These are phyloP conservation scores for Aspergillus awamori DNA, from an alignment of 2,329 filamentous ascomycete species.

Conservation along the genomic window DNA sequence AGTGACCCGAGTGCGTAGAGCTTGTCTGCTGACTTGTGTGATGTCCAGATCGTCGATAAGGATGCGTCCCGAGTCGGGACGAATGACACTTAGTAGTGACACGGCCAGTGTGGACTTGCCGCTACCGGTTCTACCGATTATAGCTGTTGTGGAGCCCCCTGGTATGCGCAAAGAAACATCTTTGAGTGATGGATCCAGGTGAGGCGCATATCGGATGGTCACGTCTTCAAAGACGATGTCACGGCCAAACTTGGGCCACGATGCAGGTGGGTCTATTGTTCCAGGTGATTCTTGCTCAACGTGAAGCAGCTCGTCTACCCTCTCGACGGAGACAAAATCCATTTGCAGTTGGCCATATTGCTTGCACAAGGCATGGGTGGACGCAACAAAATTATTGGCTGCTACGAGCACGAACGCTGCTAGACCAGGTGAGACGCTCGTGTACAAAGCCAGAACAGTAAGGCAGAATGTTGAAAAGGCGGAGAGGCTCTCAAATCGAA, in stretches of 20 bases:
- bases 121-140: constrained; percentile 77
- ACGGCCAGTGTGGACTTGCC: constrained; percentile 79
- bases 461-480: constrained; percentile 73
- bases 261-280: constrained; percentile 67
- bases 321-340: constrained; percentile 88
- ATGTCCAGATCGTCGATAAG: constrained; percentile 64
- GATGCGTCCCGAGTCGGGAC: constrained; percentile 59
- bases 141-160: constrained; percentile 74
- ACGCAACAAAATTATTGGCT: constrained; percentile 64
- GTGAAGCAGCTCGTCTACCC: constrained; percentile 78
- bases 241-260: constrained; percentile 74
- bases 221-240: constrained; percentile 76
- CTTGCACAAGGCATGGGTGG: constrained; percentile 74
- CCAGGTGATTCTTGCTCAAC: constrained; percentile 75
- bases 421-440: constrained; percentile 73
- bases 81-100: constrained; percentile 59
- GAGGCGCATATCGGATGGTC: constrained; percentile 76
- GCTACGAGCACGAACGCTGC: constrained; percentile 82
- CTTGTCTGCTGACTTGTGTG: constrained; percentile 60
- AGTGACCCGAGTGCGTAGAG: constrained; percentile 63
- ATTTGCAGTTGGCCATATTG: constrained; percentile 85
- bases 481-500: constrained; percentile 73
- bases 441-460: constrained; percentile 73
- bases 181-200: constrained; percentile 72
- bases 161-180: constrained; percentile 74